Evolutionary conservation across 768 basidiomycete species (phyloP).

Genomic region (Boletus patriciae): DNA sequence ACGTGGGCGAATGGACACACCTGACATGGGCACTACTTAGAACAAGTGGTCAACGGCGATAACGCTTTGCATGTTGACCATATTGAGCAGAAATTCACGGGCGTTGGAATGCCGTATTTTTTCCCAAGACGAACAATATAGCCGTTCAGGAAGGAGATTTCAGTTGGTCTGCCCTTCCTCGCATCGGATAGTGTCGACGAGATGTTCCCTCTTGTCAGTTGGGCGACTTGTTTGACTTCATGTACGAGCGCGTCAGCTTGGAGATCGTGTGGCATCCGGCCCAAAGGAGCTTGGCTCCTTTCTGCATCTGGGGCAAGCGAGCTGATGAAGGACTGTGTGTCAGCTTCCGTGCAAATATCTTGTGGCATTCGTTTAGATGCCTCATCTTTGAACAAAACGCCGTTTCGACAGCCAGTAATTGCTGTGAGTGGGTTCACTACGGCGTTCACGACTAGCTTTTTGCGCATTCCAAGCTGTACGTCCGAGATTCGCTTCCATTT

Average conservation of each 20-base stretch:
- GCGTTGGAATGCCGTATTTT: conserved; percentile 56
- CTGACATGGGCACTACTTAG: conserved; percentile 4
- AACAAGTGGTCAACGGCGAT: conserved; percentile 54
- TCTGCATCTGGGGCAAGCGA: conserved; percentile 27
- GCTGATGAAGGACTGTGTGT: conserved; percentile 28
- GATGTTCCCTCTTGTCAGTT: conserved; percentile 60
- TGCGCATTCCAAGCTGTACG: conserved; percentile 67
- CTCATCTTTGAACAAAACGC: conserved; percentile 55
- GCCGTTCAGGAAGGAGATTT: conserved; percentile 83
- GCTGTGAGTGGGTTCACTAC: conserved; percentile 89
- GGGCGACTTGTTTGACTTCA: conserved; percentile 59
- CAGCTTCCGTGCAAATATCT: conserved; percentile 71
- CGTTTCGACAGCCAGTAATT: conserved; percentile 76
- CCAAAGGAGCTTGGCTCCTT: conserved; percentile 29
- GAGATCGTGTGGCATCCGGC: conserved; percentile 49
- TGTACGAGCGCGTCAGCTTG: conserved; percentile 44
- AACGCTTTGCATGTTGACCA: conserved; percentile 57
- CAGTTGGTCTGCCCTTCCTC: conserved; percentile 58
- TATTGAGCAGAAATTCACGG: conserved; percentile 54
- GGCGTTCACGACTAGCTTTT: conserved; percentile 79
- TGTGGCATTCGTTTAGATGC: conserved; percentile 46
- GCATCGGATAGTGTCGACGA: conserved; percentile 84
- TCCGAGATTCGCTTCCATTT: conserved; percentile 66
- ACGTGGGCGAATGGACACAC: conserved; percentile 9
- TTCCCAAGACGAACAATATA: conserved; percentile 67